A percentile compares a stretch with the other conserved stretches of the same genome.
Evolutionary conservation across 2,329 filamentous ascomycete genomes (phyloP).

Genomic region (Aspergillus clavatus): DNA sequence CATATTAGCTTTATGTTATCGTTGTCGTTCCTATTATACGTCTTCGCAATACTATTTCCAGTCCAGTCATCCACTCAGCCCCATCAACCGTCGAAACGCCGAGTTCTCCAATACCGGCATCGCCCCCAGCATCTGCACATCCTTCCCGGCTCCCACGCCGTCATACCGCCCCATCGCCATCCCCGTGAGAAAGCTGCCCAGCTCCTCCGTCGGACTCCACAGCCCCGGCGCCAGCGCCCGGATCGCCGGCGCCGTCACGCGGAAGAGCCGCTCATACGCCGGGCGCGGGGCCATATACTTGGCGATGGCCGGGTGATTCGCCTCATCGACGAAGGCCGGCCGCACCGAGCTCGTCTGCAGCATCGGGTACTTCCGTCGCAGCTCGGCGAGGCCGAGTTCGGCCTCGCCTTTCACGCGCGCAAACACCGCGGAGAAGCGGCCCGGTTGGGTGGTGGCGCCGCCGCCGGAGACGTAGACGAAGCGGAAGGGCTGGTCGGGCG

Average conservation of each 20-base stretch:
- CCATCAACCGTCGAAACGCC: neutral
- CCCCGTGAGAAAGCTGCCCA: slow-evolving; percentile 46
- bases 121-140: neutral
- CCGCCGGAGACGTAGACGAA: slow-evolving; percentile 66
- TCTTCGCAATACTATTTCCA: neutral
- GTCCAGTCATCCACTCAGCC: neutral
- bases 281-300: slow-evolving; percentile 24
- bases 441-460: slow-evolving; percentile 40
- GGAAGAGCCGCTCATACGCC: neutral
- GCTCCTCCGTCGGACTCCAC: slow-evolving; percentile 14
- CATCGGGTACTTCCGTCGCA: slow-evolving; percentile 39
- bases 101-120: neutral
- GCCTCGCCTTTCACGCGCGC: slow-evolving; percentile 63
- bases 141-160: neutral
- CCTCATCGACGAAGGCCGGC: slow-evolving; percentile 56
- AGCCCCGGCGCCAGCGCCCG: neutral
- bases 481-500: slow-evolving; percentile 49
- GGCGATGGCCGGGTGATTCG: slow-evolving; percentile 31
- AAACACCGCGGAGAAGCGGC: slow-evolving; percentile 53
- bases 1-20: too few species aligned
- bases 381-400: slow-evolving; percentile 54
- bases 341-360: slow-evolving; percentile 55
- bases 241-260: neutral
- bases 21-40: too few species aligned
- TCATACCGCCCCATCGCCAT: slow-evolving; percentile 34